Evolutionary conservation across 2,329 filamentous ascomycete genomes (phyloP), one percentile per base, ranked within the genome.

Genomic region (Epichloe uncinata): DNA sequence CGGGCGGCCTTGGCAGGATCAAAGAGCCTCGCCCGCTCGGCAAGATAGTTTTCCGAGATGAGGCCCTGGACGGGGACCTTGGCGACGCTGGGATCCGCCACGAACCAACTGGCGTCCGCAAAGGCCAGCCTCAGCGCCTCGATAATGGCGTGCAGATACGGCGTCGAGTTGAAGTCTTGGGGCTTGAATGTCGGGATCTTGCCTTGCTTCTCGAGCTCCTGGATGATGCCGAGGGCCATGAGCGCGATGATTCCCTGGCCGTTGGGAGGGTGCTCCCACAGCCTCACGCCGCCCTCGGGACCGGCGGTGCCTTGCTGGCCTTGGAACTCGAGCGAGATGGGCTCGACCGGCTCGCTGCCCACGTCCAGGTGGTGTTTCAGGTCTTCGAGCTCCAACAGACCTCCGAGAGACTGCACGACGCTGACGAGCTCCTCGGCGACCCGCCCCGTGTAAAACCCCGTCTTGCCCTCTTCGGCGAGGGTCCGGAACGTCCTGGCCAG

Each of bases 211-310:
- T 95, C 87, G 1, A 97, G 75, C 62, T 90, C 82, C 63, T 96
- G 83, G 45, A 98, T 73, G 56, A 97, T 95, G 1, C 93, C 93
- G 0, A 98, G 73, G 0, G 93, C 87, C 84, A 97, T 95, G 34
- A 97, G 72, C 0, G 93, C 93, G 2, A 97, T 87, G 55, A 97
- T 90, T 2, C 93, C 93, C 67, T 97, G 93, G 0, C 93, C 90
- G 60, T 97, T 97, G 8, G 93, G 93, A 36, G 91, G 90, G 63
- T 97, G 91, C 62, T 98, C 93, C 91, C 91, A 97, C 0, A 98
- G 72, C 61, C 95, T 82, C 41, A 96, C 76, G 9, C 81, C 81
- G 12, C 71, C 66, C 8, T 66, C 55, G 5, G 56, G 54, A 2
- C 54, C 22, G 22, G 22, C 54, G 0, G 70, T 64, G 3, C 70